Conservation (phyloP, 2,329 filamentous ascomycete genomes). For the Pseudogymnoascus sp. region DNA sequence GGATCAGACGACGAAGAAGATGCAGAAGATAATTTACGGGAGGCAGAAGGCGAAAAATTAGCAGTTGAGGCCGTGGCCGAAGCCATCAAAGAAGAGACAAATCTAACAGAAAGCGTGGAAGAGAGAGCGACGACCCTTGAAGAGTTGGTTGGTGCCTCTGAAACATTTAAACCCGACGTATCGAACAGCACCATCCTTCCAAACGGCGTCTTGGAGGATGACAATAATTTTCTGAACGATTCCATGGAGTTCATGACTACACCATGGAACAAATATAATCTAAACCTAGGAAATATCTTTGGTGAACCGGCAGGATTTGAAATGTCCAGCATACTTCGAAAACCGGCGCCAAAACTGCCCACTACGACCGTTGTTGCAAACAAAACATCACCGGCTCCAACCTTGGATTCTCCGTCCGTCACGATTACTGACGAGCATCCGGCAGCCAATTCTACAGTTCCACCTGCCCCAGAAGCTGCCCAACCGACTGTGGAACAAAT, state of each 20-base stretch:
- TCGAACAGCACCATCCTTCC: not conserved
- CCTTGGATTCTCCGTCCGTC: not conserved
- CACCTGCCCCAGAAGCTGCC: not conserved
- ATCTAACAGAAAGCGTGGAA: slow-evolving; percentile 15
- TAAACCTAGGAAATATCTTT: not conserved
- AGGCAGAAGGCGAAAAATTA: slow-evolving; percentile 18
- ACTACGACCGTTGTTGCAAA: not conserved
- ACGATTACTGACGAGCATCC: not conserved
- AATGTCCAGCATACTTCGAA: not conserved
- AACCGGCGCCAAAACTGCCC: not conserved
- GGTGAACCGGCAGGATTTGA: not conserved
- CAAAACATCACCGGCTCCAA: not conserved
- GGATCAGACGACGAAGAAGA: slow-evolving; percentile 56
- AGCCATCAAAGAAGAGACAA: slow-evolving; percentile 18
- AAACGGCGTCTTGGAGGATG: not conserved
- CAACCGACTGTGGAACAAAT: not conserved
- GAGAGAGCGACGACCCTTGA: slow-evolving; percentile 29
- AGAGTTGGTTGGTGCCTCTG: slow-evolving; percentile 23
- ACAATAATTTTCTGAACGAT: slow-evolving; percentile 10
- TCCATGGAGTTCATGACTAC: slow-evolving; percentile 13
- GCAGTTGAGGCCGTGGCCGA: slow-evolving; percentile 31
- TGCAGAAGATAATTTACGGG: slow-evolving; percentile 27
- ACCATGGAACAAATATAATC: slow-evolving; percentile 13
- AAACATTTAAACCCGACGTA: slow-evolving; percentile 10
- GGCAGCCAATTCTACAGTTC: not conserved